Base-by-base conservation (phyloP, 176 grass and related monocot species). In the Paspalum vaginatum region DNA sequence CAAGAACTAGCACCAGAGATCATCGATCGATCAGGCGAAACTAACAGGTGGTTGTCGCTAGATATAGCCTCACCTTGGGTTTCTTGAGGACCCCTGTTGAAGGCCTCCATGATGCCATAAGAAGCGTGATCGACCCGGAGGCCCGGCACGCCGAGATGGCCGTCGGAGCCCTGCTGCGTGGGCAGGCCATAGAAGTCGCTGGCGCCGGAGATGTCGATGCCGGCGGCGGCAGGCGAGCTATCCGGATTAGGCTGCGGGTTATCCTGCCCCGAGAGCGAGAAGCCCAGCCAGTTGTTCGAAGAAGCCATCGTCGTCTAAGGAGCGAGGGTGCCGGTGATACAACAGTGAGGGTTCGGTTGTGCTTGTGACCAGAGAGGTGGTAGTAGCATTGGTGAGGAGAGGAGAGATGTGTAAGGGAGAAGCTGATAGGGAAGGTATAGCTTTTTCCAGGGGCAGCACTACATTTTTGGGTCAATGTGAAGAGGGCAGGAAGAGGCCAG, bases 231-330 rank as follows among this genome's bases (percentile, higher is more conserved):
- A 41, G 85, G 54, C 17, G 88, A 80, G 68, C 53, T 40, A 21
- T 49, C 69, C 64, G 88, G 91, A 24, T 87, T 86, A 22, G 85
- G 51, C 66, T 91, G 88, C 48, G 79, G 74, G 42, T 70, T 75
- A 18, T 94, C 92, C 79, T 94, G 88, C 18, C 83, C 80, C 8
- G 86, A 91, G 54, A 94, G 86, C 11, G 92, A 94, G 83, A 94
- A 94, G 32, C 75, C 88, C 18, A 94, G 45, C 92, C 92, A 94
- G 83, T 94, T 86, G 80, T 94, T 94, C 15, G 78, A 51, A 39
- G 92, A 94, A 76, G 88, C 80, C 88, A 94, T 32, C n/a, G n/a
- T n/a, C n/a, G n/a, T 93, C 74, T 32, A 22, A 12, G 44, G 48
- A 17, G 66, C n/a, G 14, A 16, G 61, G 12, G 7, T 0, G 44